These are phyloP conservation scores for Bipolaris oryzae DNA, from an alignment of 2,329 filamentous ascomycete genomes.

Conservation along the genomic window DNA sequence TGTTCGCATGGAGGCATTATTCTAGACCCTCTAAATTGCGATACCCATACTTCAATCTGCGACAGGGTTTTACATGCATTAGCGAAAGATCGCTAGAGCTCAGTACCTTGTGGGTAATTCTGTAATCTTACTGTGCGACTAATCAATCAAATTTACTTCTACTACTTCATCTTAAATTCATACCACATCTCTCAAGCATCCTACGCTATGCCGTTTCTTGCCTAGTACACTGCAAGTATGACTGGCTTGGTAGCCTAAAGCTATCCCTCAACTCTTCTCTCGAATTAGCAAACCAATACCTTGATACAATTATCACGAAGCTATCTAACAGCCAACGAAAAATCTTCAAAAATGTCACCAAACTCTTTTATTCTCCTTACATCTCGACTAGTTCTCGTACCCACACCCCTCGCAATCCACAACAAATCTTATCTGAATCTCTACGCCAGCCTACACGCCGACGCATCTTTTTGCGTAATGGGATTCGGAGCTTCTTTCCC, in stretches of 20 bases:
- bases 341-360: background rate
- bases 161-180: background rate
- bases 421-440: slow-evolving; percentile 1
- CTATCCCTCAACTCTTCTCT: background rate
- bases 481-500: background rate
- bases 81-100: too few species aligned
- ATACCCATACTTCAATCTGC: background rate
- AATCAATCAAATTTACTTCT: too few species aligned
- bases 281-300: background rate
- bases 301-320: background rate
- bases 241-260: background rate
- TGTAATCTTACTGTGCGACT: too few species aligned
- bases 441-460: slow-evolving; percentile 3
- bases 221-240: slow-evolving; percentile 1
- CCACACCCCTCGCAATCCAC: slow-evolving; percentile 2
- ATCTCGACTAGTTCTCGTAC: slow-evolving; percentile 1
- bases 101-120: too few species aligned
- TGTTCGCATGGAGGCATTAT: background rate
- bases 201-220: background rate
- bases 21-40: background rate
- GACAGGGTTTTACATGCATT: too few species aligned
- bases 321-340: background rate
- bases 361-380: background rate
- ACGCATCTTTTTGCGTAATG: background rate
- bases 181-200: background rate